Percentiles rank a stretch among this genome's conserved stretches.
Evolutionary conservation across 2,329 filamentous ascomycete genomes (phyloP).

Genomic region (Lecanicillium sp.): DNA sequence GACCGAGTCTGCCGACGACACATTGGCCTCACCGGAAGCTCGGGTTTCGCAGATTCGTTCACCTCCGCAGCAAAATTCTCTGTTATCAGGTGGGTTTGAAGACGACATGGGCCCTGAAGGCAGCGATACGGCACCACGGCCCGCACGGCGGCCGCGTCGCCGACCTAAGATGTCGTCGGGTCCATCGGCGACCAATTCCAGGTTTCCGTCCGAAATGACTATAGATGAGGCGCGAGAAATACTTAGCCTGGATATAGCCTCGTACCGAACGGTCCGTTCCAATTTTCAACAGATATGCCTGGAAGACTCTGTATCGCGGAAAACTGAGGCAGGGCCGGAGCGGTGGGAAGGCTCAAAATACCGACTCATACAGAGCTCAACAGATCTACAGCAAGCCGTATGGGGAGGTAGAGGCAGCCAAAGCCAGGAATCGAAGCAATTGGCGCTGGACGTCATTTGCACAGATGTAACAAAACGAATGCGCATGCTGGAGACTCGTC

Average conservation of each 20-base stretch:
- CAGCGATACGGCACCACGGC: background rate
- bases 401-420: conserved; percentile 40
- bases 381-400: conserved; percentile 55
- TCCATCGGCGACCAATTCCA: conserved; percentile 58
- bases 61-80: too few relatives aligned
- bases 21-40: background rate
- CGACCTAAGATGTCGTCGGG: conserved; percentile 55
- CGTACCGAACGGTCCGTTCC: conserved; percentile 57
- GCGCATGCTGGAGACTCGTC: conserved; percentile 53
- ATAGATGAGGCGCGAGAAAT: conserved; percentile 69
- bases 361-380: conserved; percentile 54
- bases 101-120: background rate
- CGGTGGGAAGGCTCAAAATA: conserved; percentile 66
- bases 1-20: conserved; percentile 10
- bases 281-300: conserved; percentile 65
- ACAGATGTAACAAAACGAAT: conserved; percentile 76
- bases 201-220: conserved; percentile 76
- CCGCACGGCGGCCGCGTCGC: conserved; percentile 8
- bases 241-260: conserved; percentile 51
- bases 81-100: background rate
- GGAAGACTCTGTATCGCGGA: conserved; percentile 60
- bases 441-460: conserved; percentile 72
- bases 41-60: background rate
- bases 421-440: conserved; percentile 50
- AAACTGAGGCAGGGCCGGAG: conserved; percentile 64